These are phyloP conservation scores for Exophiala calicioides DNA, from an alignment of 2,329 filamentous ascomycete genomes.

Conservation along the genomic window DNA sequence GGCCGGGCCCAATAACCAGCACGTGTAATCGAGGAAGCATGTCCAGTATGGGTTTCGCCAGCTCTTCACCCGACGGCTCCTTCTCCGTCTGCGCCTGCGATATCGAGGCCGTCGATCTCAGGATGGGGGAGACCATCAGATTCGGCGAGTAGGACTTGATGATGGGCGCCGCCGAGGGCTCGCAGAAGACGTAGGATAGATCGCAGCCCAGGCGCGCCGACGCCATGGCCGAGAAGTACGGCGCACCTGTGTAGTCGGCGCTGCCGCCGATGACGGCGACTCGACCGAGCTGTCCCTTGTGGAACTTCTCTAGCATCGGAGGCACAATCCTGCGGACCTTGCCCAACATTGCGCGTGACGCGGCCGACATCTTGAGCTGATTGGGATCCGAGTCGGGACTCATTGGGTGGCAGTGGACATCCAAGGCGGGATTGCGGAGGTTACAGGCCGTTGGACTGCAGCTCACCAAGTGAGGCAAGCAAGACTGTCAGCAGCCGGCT, in stretches of 20 bases:
- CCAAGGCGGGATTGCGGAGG: background rate
- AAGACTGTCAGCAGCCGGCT: background rate
- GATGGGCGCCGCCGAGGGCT: slow-evolving; percentile 77
- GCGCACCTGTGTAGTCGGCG: slow-evolving; percentile 94
- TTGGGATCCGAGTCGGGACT: slow-evolving; percentile 18
- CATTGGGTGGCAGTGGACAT: slow-evolving; percentile 13
- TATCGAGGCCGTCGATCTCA: slow-evolving; percentile 70
- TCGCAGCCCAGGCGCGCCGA: slow-evolving; percentile 74
- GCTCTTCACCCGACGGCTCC: slow-evolving; percentile 59
- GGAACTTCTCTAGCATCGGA: slow-evolving; percentile 91
- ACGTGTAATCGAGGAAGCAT: slow-evolving; percentile 88
- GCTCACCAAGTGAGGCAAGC: slow-evolving; percentile 3
- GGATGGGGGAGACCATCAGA: slow-evolving; percentile 95
- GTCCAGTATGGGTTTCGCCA: slow-evolving; percentile 69
- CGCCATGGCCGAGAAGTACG: slow-evolving; percentile 97
- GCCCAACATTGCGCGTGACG: slow-evolving; percentile 72
- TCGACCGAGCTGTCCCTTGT: slow-evolving; percentile 93
- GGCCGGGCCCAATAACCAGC: slow-evolving; percentile 86
- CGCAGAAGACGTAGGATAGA: slow-evolving; percentile 73
- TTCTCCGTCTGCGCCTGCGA: slow-evolving; percentile 52
- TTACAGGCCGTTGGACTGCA: background rate
- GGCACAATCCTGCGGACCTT: slow-evolving; percentile 90
- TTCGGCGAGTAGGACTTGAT: slow-evolving; percentile 99
- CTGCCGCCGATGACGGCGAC: slow-evolving; percentile 93
- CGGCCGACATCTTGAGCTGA: slow-evolving; percentile 57